These are phyloP conservation scores for Blumeria graminis DNA, from an alignment of 2,329 filamentous ascomycete species.

Conservation along the genomic window DNA sequence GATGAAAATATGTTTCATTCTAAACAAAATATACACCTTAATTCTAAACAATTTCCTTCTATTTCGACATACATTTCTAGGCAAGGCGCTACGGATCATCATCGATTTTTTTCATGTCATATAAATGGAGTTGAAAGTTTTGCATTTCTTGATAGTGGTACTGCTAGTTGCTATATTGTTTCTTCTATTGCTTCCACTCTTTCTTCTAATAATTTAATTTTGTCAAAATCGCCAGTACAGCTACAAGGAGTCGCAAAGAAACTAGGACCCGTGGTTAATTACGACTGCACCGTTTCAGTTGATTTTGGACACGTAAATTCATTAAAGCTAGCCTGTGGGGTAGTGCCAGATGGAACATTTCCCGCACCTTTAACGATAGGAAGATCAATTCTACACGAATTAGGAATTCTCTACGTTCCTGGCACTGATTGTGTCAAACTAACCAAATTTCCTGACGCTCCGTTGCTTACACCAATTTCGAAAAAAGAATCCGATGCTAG, in stretches of 20 bases:
- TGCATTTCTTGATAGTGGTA: background rate
- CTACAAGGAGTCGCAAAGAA: background rate
- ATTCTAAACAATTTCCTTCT: background rate
- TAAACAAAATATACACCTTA: background rate
- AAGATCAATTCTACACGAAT: background rate
- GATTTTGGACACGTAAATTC: too few relatives aligned
- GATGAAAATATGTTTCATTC: background rate
- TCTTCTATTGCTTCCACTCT: background rate
- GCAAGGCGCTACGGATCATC: background rate
- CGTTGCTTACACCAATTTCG: background rate
- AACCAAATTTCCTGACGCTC: background rate
- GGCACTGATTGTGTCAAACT: background rate
- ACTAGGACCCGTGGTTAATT: background rate
- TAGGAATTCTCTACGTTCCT: background rate
- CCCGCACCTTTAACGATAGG: background rate
- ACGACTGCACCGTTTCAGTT: background rate
- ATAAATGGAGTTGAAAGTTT: background rate
- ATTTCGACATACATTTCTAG: background rate
- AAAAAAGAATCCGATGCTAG: background rate
- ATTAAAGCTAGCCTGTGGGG: background rate
- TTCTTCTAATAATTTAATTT: background rate
- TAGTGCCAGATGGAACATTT: constrained; percentile 1
- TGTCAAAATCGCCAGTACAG: background rate
- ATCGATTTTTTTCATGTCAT: background rate
- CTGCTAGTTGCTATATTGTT: background rate